Evolutionary conservation across 257 asterid species (phyloP).

Genomic region (Ligustrum vulgare): DNA sequence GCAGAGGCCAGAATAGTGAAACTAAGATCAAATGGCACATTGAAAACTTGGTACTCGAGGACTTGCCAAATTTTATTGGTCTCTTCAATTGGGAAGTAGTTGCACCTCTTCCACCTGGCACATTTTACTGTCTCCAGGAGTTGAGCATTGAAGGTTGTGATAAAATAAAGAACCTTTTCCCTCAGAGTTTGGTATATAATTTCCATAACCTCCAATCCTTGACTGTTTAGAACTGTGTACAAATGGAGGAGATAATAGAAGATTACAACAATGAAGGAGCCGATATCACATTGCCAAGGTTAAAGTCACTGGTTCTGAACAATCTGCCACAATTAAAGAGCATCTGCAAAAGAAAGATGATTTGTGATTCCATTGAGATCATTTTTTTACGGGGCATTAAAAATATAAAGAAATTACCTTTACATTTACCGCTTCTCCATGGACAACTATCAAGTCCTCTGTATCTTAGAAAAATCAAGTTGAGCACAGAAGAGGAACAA

Average conservation of each 20-base stretch:
- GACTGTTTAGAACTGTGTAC: conserved; percentile 8
- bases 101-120: conserved; percentile 9
- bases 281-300: conserved; percentile 15
- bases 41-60: accelerated
- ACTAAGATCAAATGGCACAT: conserved; percentile 91
- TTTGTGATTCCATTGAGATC: conserved; percentile 19
- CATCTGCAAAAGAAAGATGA: conserved; percentile 18
- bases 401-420: conserved; percentile 20
- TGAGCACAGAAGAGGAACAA: conserved; percentile 17
- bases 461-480: conserved; percentile 18
- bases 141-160: conserved; percentile 2
- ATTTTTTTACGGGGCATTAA: not conserved
- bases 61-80: too few species aligned
- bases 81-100: not conserved
- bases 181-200: not conserved
- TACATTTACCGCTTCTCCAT: not conserved
- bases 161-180: conserved; percentile 24
- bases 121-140: conserved; percentile 22
- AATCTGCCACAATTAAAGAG: conserved; percentile 22
- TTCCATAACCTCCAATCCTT: conserved; percentile 17
- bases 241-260: conserved; percentile 28
- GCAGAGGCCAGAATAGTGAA: conserved; percentile 90
- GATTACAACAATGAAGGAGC: conserved; percentile 16
- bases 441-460: conserved; percentile 17
- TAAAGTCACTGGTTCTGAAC: not conserved